Conservation (phyloP, 2,329 filamentous ascomycete species). For the Fusarium sp. region DNA sequence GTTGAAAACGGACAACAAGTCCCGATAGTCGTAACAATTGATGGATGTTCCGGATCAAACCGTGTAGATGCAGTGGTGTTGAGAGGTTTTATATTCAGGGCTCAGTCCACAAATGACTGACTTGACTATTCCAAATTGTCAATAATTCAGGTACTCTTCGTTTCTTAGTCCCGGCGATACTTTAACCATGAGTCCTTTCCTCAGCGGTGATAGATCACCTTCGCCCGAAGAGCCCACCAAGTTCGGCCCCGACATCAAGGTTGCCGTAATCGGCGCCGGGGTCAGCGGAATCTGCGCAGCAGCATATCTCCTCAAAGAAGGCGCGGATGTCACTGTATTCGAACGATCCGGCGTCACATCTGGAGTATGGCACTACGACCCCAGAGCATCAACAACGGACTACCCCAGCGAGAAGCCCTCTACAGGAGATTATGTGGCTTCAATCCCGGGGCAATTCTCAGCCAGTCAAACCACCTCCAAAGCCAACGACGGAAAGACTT, state of each 20-base stretch:
- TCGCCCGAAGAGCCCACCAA: neutral
- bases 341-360: slow-evolving; percentile 48
- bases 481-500: neutral
- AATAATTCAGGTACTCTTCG: fast-evolving
- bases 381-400: slow-evolving; percentile 38
- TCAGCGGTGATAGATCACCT: slow-evolving; percentile 8
- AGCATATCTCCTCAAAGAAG: slow-evolving; percentile 49
- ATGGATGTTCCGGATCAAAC: neutral
- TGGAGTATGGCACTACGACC: slow-evolving; percentile 53
- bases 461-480: neutral
- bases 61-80: too few species aligned
- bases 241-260: slow-evolving; percentile 30
- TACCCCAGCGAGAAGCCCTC: slow-evolving; percentile 48
- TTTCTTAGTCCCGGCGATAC: fast-evolving
- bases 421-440: slow-evolving; percentile 39
- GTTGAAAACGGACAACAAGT: neutral
- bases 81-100: neutral
- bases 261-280: slow-evolving; percentile 53
- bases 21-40: slow-evolving; percentile 3
- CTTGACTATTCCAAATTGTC: fast-evolving
- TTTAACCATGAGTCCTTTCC: slow-evolving; percentile 18
- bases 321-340: slow-evolving; percentile 50
- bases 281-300: slow-evolving; percentile 52
- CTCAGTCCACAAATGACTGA: fast-evolving
- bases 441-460: slow-evolving; percentile 15